Conservation (phyloP, 2,329 filamentous ascomycete species). For the Pyricularia sp. region DNA sequence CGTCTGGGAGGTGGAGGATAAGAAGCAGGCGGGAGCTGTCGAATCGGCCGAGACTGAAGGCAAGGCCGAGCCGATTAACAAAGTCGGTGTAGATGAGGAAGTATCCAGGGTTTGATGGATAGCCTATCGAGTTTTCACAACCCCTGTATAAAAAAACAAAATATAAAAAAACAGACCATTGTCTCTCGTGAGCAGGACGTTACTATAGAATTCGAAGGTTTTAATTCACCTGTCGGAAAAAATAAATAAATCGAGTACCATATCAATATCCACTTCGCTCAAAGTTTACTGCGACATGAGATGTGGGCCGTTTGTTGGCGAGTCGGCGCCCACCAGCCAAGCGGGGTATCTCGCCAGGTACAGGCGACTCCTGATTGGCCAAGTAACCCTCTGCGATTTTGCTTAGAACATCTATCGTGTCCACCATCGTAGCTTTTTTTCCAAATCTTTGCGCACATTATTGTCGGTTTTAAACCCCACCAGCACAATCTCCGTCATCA, state of each 20-base stretch:
- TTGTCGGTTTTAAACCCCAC: background rate
- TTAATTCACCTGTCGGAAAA: too few species aligned
- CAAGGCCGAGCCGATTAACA: background rate
- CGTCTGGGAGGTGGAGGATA: slow-evolving; percentile 13
- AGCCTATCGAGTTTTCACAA: background rate
- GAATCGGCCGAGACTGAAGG: background rate
- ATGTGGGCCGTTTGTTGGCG: too few species aligned
- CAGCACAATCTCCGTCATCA: background rate
- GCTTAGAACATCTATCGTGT: background rate
- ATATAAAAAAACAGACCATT: too few species aligned
- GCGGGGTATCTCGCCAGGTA: background rate
- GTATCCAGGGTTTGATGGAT: background rate
- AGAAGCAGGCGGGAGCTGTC: background rate
- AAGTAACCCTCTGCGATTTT: background rate
- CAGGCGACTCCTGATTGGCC: background rate
- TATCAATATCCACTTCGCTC: too few species aligned
- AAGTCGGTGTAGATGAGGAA: background rate
- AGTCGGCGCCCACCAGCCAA: background rate
- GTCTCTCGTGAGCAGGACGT: background rate
- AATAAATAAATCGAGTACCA: too few species aligned
- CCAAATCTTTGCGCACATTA: background rate
- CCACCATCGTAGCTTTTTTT: background rate
- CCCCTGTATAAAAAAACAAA: too few species aligned
- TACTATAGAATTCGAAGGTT: too few species aligned
- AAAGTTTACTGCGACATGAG: too few species aligned